These are phyloP conservation scores for Aspergillus novofumigatus DNA, from an alignment of 2,329 filamentous ascomycete species.

Conservation along the genomic window DNA sequence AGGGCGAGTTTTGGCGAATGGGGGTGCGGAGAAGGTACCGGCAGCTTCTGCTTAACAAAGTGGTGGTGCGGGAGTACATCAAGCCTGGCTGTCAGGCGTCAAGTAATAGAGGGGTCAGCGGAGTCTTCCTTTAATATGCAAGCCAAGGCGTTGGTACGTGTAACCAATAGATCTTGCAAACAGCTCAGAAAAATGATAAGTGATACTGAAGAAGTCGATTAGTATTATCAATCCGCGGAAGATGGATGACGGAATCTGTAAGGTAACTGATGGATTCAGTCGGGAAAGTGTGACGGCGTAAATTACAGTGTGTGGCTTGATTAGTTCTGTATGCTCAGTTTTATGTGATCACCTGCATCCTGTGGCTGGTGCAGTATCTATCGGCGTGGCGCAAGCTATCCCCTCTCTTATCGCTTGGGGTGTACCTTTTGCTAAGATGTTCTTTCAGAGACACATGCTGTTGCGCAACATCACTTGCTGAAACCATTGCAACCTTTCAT, in stretches of 20 bases:
- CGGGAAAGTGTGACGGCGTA: neutral
- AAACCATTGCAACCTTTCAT: constrained; percentile 14
- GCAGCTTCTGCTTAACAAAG: constrained; percentile 37
- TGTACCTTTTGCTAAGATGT: neutral
- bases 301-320: neutral
- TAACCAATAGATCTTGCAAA: neutral
- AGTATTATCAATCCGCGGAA: neutral
- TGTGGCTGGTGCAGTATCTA: neutral
- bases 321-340: no score
- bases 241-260: neutral
- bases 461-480: neutral
- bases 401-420: neutral
- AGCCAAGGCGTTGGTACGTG: neutral
- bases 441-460: neutral
- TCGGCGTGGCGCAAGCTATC: neutral
- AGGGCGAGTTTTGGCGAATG: constrained; percentile 23
- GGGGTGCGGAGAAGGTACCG: constrained; percentile 34
- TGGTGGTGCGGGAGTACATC: constrained; percentile 37
- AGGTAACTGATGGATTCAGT: neutral
- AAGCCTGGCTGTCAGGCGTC: constrained; percentile 17
- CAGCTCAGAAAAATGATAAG: neutral
- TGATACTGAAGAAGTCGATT: neutral
- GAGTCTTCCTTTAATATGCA: neutral
- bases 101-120: neutral
- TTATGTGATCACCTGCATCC: neutral